Evolutionary conservation across 306 rosid species (phyloP).

Genomic region (Mimosa pudica): DNA sequence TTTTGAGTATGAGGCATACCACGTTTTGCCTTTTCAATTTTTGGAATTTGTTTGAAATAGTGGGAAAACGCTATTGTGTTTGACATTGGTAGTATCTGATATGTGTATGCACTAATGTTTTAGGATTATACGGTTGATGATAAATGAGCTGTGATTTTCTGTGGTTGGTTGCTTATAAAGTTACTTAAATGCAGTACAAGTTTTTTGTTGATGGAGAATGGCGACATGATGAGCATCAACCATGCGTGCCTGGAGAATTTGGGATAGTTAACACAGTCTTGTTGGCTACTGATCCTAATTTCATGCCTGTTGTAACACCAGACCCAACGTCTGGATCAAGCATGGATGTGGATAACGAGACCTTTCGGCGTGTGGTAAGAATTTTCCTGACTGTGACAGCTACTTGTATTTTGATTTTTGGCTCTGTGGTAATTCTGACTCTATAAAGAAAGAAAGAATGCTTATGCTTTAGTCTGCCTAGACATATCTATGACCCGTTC

Average conservation of each 20-base stretch:
- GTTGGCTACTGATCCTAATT: conserved; percentile 76
- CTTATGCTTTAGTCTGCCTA: conserved; percentile 2
- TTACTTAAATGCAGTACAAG: conserved; percentile 71
- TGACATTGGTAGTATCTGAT: conserved; percentile 32
- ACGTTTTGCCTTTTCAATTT: not conserved
- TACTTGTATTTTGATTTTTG: conserved; percentile 15
- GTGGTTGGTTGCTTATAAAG: conserved; percentile 25
- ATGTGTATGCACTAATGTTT: not conserved
- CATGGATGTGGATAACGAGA: conserved; percentile 94
- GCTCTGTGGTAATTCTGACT: conserved; percentile 29
- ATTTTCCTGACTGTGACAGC: conserved; percentile 20
- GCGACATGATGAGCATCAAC: conserved; percentile 87
- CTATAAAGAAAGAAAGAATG: not conserved
- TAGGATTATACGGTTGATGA: conserved; percentile 7
- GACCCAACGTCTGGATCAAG: conserved; percentile 56
- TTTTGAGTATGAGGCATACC: conserved; percentile 1
- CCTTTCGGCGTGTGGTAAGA: conserved; percentile 75
- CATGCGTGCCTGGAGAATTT: conserved; percentile 64
- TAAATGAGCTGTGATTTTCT: conserved; percentile 12
- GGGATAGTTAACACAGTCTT: conserved; percentile 81
- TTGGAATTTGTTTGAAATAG: not conserved
- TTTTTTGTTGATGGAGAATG: conserved; percentile 96
- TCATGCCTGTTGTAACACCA: conserved; percentile 48
- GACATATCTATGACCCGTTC: conserved; percentile 12
- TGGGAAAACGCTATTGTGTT: conserved; percentile 10